Percentiles rank a stretch among this genome's conserved stretches.
These are phyloP conservation scores for Candida adriatica DNA, from an alignment of 805 yeast genomes.

Conservation along the genomic window DNA sequence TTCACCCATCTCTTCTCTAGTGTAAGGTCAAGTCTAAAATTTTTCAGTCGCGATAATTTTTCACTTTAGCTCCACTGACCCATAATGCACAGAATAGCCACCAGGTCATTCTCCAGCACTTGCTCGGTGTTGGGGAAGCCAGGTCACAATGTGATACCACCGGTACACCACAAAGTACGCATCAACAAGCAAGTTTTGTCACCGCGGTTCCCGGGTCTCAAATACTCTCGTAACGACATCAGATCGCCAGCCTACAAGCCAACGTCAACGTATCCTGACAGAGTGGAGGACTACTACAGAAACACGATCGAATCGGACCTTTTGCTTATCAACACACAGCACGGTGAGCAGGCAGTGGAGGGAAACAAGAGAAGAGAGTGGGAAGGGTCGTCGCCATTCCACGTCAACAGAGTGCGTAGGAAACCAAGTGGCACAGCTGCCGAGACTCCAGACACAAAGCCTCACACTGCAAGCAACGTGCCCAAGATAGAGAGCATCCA, in stretches of 20 bases:
- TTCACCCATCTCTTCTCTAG: constrained; percentile 23
- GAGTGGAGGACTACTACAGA: constrained; percentile 69
- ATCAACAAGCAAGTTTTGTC: constrained; percentile 69
- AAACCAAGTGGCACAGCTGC: constrained; percentile 72
- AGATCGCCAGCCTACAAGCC: constrained; percentile 78
- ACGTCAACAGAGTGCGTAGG: constrained; percentile 70
- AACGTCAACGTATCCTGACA: constrained; percentile 64
- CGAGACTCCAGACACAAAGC: constrained; percentile 67
- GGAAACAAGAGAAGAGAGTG: constrained; percentile 79
- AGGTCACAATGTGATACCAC: constrained; percentile 71
- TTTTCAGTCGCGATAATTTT: too few relatives aligned
- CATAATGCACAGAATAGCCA: too few relatives aligned
- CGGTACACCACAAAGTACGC: constrained; percentile 85
- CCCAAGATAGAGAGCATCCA: constrained; percentile 66
- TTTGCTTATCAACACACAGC: constrained; percentile 69
- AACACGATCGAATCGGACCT: constrained; percentile 74
- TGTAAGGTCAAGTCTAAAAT: constrained; percentile 2
- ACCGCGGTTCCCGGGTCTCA: constrained; percentile 64
- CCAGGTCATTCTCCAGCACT: too few relatives aligned
- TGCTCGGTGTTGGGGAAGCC: too few relatives aligned
- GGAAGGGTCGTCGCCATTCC: constrained; percentile 86
- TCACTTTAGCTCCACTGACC: too few relatives aligned
- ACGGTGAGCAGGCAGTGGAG: constrained; percentile 41
- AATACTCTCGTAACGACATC: constrained; percentile 64
- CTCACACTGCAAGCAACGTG: constrained; percentile 59